Base-by-base conservation (phyloP, 1,284 basidiomycete genomes). In the Trichosporon ovoides region DNA sequence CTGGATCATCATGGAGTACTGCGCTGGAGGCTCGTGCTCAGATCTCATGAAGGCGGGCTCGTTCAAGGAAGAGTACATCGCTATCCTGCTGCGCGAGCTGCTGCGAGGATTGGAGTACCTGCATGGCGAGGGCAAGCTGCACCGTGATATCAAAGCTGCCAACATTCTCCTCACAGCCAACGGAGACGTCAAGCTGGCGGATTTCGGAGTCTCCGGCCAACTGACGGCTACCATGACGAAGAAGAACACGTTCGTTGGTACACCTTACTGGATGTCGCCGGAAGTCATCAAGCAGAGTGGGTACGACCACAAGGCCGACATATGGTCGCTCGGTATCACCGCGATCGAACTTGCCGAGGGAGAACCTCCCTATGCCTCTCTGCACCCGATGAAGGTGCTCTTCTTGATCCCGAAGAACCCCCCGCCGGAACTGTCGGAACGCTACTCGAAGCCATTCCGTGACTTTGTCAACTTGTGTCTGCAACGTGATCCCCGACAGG, bases 261-360 rank as follows among this genome's bases (percentile, higher is more conserved):
- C 94, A 13, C 91, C 91, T 2, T 95, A 94, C 73, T 96, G 93
- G 93, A 99, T 99, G 95, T 93, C 91, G 20, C 95, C 95, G 7
- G 95, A 99, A 75, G 95, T 98, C 20, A 98, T 99, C 81, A 98
- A 98, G 78, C 95, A 98, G 79, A 95, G 91, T 62, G 96, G 96
- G 9, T 99, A 99, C 76, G 95, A 98, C 71, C 89, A 94, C 77
- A 98, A 97, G 74, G 95, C 95, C 12, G 95, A 99, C 76, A 97
- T 99, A 52, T 96, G 93, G 93, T 91, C 88, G 75, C 79, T 95
- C 66, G 91, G 76, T 6, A 98, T 98, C 73, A 98, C 95, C 4
- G 91, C 93, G 11, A 97, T 98, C 67, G 95, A 99, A 77, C 81
- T 99, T 66, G 95, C 95, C 1, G 93, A 89, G 77, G 95, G 95